Evolutionary conservation across 1,139 yeast species (phyloP).

Genomic region (Zhuliangozyma blackwelliae): DNA sequence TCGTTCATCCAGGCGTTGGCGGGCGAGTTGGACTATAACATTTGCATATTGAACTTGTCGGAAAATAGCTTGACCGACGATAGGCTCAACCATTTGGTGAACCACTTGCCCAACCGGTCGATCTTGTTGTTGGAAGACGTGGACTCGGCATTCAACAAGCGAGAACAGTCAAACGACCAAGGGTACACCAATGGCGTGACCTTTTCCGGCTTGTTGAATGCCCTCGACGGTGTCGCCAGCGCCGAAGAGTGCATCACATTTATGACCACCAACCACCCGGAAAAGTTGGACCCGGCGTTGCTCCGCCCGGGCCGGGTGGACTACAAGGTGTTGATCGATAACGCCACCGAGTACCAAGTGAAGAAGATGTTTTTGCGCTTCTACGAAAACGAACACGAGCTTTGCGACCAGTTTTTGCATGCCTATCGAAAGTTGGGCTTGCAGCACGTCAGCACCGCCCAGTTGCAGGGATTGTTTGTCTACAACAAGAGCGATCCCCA

Average conservation of each 20-base stretch:
- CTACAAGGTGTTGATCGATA: constrained; percentile 72
- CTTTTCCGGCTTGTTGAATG: constrained; percentile 88
- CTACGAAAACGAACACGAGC: constrained; percentile 61
- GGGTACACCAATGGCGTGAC: constrained; percentile 84
- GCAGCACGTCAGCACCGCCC: constrained; percentile 80
- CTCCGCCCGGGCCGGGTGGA: constrained; percentile 95
- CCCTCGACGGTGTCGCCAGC: constrained; percentile 97
- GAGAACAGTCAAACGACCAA: constrained; percentile 74
- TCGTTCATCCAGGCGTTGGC: constrained; percentile 95
- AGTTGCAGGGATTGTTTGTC: constrained; percentile 90
- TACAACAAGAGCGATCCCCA: constrained; percentile 83
- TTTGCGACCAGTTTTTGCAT: constrained; percentile 60
- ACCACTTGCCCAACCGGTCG: constrained; percentile 89
- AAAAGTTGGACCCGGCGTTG: constrained; percentile 78
- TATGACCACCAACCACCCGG: constrained; percentile 98
- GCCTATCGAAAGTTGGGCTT: constrained; percentile 47
- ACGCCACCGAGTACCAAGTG: constrained; percentile 81
- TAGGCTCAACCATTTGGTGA: constrained; percentile 89
- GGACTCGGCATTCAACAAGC: constrained; percentile 89
- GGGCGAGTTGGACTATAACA: constrained; percentile 92
- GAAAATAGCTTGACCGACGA: constrained; percentile 93
- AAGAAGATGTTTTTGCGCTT: constrained; percentile 81
- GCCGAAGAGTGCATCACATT: constrained; percentile 95
- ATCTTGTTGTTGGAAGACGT: constrained; percentile 84
- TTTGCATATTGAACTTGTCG: constrained; percentile 85